Evolutionary conservation across 192 early-diverging fungal genomes (phyloP).

Genomic region (Cladochytrium replicatum): DNA sequence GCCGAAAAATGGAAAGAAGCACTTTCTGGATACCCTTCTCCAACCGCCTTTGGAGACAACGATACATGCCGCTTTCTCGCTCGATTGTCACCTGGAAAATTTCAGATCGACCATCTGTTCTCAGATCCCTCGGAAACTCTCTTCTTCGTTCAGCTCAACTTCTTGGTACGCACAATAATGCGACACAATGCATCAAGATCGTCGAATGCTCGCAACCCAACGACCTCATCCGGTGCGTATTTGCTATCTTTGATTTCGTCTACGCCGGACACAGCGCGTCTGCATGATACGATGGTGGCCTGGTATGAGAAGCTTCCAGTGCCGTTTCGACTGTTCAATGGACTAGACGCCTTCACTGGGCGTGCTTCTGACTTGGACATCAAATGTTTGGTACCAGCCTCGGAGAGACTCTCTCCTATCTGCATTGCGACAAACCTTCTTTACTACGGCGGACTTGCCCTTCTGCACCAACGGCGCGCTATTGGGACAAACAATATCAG

Average conservation of each 20-base stretch:
- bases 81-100: not conserved
- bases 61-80: conserved; percentile 2
- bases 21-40: conserved; percentile 11
- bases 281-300: conserved; percentile 10
- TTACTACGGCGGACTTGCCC: conserved; percentile 7
- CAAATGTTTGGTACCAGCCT: not conserved
- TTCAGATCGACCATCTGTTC: conserved; percentile 11
- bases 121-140: not conserved
- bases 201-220: not conserved
- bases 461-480: conserved; percentile 17
- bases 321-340: conserved; percentile 4
- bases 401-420: conserved; percentile 1
- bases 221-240: not conserved
- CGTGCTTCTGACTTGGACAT: not conserved
- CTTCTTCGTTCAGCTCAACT: conserved; percentile 17
- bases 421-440: conserved; percentile 8
- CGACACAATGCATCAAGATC: too few relatives aligned
- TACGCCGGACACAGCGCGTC: not conserved
- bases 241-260: conserved; percentile 1
- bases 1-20: conserved; percentile 9
- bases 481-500: not conserved
- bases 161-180: conserved; percentile 8
- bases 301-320: conserved; percentile 13
- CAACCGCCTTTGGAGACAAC: conserved; percentile 7
- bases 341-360: conserved; percentile 3